A percentile compares a stretch with the other conserved stretches of the same genome.
These are phyloP conservation scores for Phytopythium mirpurense DNA, from an alignment of 352 stramenopile species.

Conservation along the genomic window DNA sequence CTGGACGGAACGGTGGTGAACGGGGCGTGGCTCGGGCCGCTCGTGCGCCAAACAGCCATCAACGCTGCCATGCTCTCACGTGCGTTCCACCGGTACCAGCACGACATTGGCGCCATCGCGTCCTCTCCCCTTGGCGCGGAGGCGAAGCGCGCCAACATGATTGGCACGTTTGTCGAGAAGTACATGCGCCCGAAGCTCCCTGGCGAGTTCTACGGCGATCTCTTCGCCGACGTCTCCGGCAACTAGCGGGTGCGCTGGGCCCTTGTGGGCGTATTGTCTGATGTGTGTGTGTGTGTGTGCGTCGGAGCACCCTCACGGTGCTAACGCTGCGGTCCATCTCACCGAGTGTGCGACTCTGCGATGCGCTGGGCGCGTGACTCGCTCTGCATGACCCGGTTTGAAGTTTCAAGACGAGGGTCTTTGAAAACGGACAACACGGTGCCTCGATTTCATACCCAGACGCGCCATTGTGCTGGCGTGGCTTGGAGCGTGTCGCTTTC, in stretches of 20 bases:
- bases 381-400: neutral
- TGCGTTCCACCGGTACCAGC: constrained; percentile 70
- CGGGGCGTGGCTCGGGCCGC: constrained; percentile 67
- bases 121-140: constrained; percentile 60
- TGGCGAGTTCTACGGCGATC: constrained; percentile 79
- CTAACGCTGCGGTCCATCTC: no score
- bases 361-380: neutral
- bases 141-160: constrained; percentile 65
- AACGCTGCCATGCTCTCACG: constrained; percentile 72
- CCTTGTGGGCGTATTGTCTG: neutral
- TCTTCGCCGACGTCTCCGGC: constrained; percentile 60
- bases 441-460: neutral
- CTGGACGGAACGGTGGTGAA: constrained; percentile 85
- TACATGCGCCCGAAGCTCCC: constrained; percentile 81
- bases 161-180: constrained; percentile 67
- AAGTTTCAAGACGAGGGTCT: neutral
- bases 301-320: no score
- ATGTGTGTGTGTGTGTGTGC: neutral
- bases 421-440: neutral
- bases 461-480: no score
- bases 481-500: no score
- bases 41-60: constrained; percentile 81
- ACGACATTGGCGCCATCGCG: constrained; percentile 60
- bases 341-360: neutral
- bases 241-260: constrained; percentile 1